Evolutionary conservation across 2,329 filamentous ascomycete species (phyloP).

Genomic region (Fusarium lyarnte): DNA sequence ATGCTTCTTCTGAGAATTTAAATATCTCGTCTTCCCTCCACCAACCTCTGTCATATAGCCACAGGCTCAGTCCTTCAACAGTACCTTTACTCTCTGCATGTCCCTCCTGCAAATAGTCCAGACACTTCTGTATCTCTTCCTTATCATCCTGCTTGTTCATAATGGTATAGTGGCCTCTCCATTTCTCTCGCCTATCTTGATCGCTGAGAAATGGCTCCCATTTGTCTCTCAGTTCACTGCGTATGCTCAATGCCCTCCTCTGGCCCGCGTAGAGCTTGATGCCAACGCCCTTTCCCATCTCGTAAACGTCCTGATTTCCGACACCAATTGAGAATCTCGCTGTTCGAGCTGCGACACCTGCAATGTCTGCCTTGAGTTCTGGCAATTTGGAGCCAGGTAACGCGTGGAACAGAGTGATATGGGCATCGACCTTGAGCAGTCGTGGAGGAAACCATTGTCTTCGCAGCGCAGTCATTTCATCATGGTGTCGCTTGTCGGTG

Average conservation of each 20-base stretch:
- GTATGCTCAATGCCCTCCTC: neutral
- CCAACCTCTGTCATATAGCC: constrained; percentile 24
- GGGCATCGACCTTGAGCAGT: constrained; percentile 26
- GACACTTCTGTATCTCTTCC: constrained; percentile 9
- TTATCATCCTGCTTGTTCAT: constrained; percentile 35
- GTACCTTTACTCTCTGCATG: constrained; percentile 3
- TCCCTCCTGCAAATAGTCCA: neutral
- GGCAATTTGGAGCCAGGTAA: constrained; percentile 23
- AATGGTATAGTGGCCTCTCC: constrained; percentile 30
- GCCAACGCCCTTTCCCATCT: constrained; percentile 28
- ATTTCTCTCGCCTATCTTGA: constrained; percentile 18
- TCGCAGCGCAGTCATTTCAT: constrained; percentile 16
- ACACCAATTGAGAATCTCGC: neutral
- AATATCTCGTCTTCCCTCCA: constrained; percentile 10
- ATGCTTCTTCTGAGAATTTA: neutral
- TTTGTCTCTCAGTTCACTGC: constrained; percentile 10
- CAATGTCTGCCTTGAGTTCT: constrained; percentile 11
- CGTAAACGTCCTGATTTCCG: constrained; percentile 1
- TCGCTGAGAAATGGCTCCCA: constrained; percentile 26
- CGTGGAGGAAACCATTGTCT: constrained; percentile 22
- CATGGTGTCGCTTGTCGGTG: constrained; percentile 16
- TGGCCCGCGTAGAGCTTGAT: constrained; percentile 15
- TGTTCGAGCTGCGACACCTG: neutral
- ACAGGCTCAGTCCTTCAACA: constrained; percentile 19
- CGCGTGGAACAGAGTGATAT: constrained; percentile 31